Evolutionary conservation across 2,329 filamentous ascomycete genomes (phyloP).

Genomic region (Aspergillus tamarii): DNA sequence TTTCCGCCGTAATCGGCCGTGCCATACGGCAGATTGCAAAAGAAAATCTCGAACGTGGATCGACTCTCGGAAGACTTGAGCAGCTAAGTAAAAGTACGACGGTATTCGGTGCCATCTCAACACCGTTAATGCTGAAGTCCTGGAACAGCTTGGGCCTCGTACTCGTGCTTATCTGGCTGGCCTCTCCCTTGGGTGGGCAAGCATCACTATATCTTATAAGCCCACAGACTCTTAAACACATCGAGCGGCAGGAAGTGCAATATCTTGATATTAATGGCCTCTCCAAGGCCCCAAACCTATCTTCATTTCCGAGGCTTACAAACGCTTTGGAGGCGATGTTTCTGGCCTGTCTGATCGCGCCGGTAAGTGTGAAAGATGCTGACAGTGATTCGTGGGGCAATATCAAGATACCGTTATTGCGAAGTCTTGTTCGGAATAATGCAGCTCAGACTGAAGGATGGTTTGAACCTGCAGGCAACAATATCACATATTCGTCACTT

Average conservation of each 20-base stretch:
- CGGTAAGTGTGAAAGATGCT: no score
- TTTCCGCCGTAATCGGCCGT: neutral
- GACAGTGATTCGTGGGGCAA: neutral
- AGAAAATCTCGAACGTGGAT: neutral
- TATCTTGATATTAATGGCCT: neutral
- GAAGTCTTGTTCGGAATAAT: neutral
- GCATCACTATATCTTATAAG: neutral
- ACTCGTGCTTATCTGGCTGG: neutral
- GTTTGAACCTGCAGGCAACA: neutral
- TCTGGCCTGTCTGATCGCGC: no score
- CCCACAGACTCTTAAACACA: neutral
- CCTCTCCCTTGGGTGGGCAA: neutral
- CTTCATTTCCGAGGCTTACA: neutral
- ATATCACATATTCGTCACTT: neutral
- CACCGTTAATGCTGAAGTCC: neutral
- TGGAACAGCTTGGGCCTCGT: neutral
- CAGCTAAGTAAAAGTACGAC: neutral
- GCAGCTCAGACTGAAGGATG: neutral
- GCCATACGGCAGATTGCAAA: neutral
- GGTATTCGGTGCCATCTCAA: neutral
- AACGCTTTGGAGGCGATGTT: no score
- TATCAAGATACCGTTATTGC: neutral
- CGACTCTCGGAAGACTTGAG: neutral
- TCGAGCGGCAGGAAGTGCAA: neutral
- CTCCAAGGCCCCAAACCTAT: neutral